Base-by-base conservation (phyloP, 2,329 filamentous ascomycete species). In the Sclerotiophoma versabilis region DNA sequence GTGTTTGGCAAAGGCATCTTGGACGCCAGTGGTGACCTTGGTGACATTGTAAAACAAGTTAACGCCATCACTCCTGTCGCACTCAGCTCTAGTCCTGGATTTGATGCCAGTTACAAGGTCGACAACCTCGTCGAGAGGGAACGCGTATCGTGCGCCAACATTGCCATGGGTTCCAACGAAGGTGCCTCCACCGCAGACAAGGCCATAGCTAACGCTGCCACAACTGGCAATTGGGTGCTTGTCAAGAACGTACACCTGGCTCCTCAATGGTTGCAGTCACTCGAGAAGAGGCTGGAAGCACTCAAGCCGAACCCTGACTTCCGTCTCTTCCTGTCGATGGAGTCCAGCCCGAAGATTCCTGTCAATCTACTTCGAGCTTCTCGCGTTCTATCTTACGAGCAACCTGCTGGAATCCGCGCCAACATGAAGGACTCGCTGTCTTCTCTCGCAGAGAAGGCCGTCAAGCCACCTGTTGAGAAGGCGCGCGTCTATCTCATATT, bases 201-300 rank as follows among this genome's bases (percentile, higher is more conserved):
- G 77, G 95, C 96, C 25, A 92, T 99, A 70, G 90, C 86, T 76
- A 92, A 92, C 67, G 95, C 95, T 9, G 93, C 95, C 5, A 91
- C 96, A 52, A 90, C 88, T 14, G 95, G 95, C 63, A 92, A 88
- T 22, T 99, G 95, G 95, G 96, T 99, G 9, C 84, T 99, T 57
- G 88, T 99, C 83, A 99, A 99, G 85, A 99, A 99, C 80, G 95
- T 99, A 17, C 95, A 99, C 76, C 84, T 99, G 58, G 92, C 93
- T 25, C 92, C 95, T 1, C 91, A 92, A 11, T 99, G 96, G 96
- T 81, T 99, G 26, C 93, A 98, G 77, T 96, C 92, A 69, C 84
- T 99, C 14, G 93, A 99, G 80, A 99, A 99, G 83, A 88, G 93
- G 37, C 90, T 99, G 79, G 92, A 96, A 64, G 91, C 92, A 10